Percentiles rank a stretch among this genome's conserved stretches.
Conservation (phyloP, 164 flowering plant genomes). For the Kalanchoe fedtschenkoi region DNA sequence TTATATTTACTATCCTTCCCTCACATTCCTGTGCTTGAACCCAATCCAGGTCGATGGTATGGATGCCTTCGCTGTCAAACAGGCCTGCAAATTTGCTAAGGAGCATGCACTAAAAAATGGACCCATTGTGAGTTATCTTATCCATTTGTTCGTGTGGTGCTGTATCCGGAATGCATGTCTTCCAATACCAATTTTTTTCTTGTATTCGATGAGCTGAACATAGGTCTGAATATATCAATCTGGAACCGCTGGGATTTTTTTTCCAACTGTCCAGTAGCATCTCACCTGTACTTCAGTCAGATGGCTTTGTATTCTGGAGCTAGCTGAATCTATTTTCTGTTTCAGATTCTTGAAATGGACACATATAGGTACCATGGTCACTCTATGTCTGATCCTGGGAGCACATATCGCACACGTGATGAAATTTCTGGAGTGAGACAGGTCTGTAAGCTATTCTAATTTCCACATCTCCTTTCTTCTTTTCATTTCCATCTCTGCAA, state of each 20-base stretch:
- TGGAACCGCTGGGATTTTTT: too few relatives aligned
- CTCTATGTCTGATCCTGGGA: slow-evolving; percentile 99
- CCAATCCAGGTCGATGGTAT: slow-evolving; percentile 87
- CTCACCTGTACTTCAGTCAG: too few relatives aligned
- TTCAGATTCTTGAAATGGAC: slow-evolving; percentile 98
- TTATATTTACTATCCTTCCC: background rate
- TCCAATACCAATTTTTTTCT: background rate
- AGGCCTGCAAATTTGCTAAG: slow-evolving; percentile 92
- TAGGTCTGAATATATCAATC: too few relatives aligned
- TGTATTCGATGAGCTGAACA: too few relatives aligned
- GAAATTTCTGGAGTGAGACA: slow-evolving; percentile 89
- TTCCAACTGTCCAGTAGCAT: too few relatives aligned
- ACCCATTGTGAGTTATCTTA: slow-evolving; percentile 64
- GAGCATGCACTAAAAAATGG: slow-evolving; percentile 88
- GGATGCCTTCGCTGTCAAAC: slow-evolving; percentile 97
- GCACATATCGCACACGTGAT: slow-evolving; percentile 95
- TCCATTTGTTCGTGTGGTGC: too few relatives aligned
- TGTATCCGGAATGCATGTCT: too few relatives aligned
- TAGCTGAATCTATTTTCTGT: background rate
- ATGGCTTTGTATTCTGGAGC: too few relatives aligned
- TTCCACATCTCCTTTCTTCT: background rate
- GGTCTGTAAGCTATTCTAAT: slow-evolving; percentile 25
- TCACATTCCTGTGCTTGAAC: slow-evolving; percentile 1
- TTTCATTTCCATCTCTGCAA: background rate
- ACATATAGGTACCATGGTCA: slow-evolving; percentile 99